Evolutionary conservation across 176 grass and related monocot genomes (phyloP).

Genomic region (Triticum timopheevii): DNA sequence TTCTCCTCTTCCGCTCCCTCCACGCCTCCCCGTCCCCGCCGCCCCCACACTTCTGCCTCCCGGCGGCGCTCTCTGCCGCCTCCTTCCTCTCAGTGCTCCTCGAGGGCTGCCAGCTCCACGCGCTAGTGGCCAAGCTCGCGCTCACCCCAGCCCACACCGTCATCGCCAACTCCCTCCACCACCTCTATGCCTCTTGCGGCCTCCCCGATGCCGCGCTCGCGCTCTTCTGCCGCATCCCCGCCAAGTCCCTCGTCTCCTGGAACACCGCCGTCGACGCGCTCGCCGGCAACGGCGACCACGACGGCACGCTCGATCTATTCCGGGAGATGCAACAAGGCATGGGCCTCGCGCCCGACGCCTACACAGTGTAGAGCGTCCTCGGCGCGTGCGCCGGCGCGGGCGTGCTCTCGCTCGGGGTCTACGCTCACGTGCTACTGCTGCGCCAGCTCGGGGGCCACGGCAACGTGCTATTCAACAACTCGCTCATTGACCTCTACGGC

Average conservation of each 20-base stretch:
- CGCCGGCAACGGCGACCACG: slow-evolving; percentile 64
- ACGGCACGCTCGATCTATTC: slow-evolving; percentile 56
- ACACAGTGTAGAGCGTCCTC: slow-evolving; percentile 82
- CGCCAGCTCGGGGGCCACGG: slow-evolving; percentile 39
- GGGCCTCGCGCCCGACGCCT: slow-evolving; percentile 52
- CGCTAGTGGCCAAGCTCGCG: slow-evolving; percentile 61
- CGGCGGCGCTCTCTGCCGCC: slow-evolving; percentile 59
- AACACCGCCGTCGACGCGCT: slow-evolving; percentile 74
- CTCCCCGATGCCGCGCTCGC: slow-evolving; percentile 28
- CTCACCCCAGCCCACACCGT: slow-evolving; percentile 45
- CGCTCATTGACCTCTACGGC: slow-evolving; percentile 69
- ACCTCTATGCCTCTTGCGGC: slow-evolving; percentile 84
- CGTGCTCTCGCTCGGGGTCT: slow-evolving; percentile 65
- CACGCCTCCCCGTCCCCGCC: slow-evolving; percentile 13
- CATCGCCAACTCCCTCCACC: slow-evolving; percentile 77
- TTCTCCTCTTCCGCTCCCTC: slow-evolving; percentile 56
- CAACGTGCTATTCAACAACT: slow-evolving; percentile 76
- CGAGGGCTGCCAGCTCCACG: slow-evolving; percentile 79
- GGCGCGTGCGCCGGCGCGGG: slow-evolving; percentile 58
- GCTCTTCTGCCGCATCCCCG: slow-evolving; percentile 58
- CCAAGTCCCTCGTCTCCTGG: slow-evolving; percentile 72
- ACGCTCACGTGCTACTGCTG: slow-evolving; percentile 70
- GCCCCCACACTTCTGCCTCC: slow-evolving; percentile 50
- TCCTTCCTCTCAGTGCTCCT: slow-evolving; percentile 69
- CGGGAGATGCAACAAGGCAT: slow-evolving; percentile 54